phyloP scores from a whole-genome alignment of 176 grass and related monocot species.

The Triticum aestivum region IWGSC_CS_RefSeq_v2.1 NC_057812.1:567778442-567778941 shows the following conservation, averaged over 20 bases:
- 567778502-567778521: conserved; percentile 40
- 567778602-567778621: conserved; percentile 29
- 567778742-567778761: conserved; percentile 72
- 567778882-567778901: conserved; percentile 38
- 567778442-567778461: background rate
- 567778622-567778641: background rate
- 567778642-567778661: conserved; percentile 52
- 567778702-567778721: conserved; percentile 76
- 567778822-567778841: conserved; percentile 21
- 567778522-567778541: conserved; percentile 50
- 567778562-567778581: conserved; percentile 50
- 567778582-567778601: conserved; percentile 48
- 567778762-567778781: conserved; percentile 51
- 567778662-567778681: conserved; percentile 67
- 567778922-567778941: conserved; percentile 68
- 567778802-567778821: conserved; percentile 16
- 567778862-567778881: conserved; percentile 52
- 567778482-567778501: conserved; percentile 45
- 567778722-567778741: conserved; percentile 77
- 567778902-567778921: conserved; percentile 57
- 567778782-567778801: conserved; percentile 55
- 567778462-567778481: background rate
- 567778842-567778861: conserved; percentile 53
- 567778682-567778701: conserved; percentile 47
- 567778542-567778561: conserved; percentile 59